Evolutionary conservation across 805 yeast genomes (phyloP).

Genomic region (Metschnikowia lochheadii): DNA sequence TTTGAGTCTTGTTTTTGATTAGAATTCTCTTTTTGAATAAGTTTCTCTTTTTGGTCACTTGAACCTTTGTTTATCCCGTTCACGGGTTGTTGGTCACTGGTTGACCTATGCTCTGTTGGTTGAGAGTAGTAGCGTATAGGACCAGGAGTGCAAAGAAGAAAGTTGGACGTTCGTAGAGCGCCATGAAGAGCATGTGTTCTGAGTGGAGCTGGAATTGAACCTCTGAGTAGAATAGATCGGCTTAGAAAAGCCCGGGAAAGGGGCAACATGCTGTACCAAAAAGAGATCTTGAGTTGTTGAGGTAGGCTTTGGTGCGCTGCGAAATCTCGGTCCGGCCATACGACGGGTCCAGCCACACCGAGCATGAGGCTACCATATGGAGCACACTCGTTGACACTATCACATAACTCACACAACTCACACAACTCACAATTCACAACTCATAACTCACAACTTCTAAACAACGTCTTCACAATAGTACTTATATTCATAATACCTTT

Average conservation of each 20-base stretch:
- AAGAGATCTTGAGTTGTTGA: neutral
- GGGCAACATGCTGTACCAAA: neutral
- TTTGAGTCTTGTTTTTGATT: too few species aligned
- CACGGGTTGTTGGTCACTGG: neutral
- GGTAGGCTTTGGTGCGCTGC: conserved; percentile 2
- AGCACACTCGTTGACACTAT: too few species aligned
- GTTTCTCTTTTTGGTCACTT: neutral
- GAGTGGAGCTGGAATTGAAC: neutral
- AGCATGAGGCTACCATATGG: neutral
- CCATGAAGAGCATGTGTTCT: neutral
- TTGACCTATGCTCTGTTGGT: neutral
- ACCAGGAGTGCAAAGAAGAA: neutral
- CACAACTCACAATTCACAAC: too few species aligned
- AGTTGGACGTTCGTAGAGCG: conserved; percentile 2
- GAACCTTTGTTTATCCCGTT: neutral
- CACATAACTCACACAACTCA: too few species aligned
- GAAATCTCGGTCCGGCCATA: neutral
- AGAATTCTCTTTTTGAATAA: neutral
- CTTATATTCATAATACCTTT: too few species aligned
- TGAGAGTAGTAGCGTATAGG: neutral
- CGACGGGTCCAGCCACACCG: conserved; percentile 1
- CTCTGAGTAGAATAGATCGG: neutral
- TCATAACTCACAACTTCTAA: too few species aligned
- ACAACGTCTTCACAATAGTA: too few species aligned
- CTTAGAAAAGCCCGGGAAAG: neutral